Base-by-base conservation (phyloP, 306 rosid genomes). In the Senna siamea region DNA sequence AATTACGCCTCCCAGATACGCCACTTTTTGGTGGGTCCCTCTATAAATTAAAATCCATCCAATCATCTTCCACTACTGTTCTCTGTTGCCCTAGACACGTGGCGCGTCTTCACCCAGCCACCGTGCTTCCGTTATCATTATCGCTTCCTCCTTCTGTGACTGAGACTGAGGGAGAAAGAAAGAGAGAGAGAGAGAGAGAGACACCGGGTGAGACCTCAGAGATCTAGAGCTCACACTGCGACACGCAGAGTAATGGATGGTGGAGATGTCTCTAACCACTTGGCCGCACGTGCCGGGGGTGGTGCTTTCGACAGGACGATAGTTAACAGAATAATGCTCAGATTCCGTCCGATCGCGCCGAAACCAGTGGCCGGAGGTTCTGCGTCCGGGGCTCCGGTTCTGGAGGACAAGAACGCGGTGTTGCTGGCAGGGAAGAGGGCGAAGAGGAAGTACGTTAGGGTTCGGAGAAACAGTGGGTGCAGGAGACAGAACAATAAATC, bases 341-440 rank as follows among this genome's bases (percentile, higher is more conserved):
- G 87, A 38, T 91, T 87, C 86, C 90, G 90, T 1, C 94, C 94
- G 58, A 91, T 91, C 86, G 92, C 92, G 1, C 97, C 92, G 0
- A 91, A 87, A 60, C 94, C 94, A 2, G 85, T 56, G 14, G 9
- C 76, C 22, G 79, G 72, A 2, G 51, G 64, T 1, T 66, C 82
- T 0, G 30, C 12, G 6, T 4, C 81, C 59, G 74, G 61, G 0
- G 51, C 17, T 0, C 14, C 2, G 12, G 14, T 64, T 30, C 59
- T 60, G 54, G 77, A 70, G 26, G 32, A 4, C n/a, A 75, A 66
- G 20, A 82, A 28, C 72, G 5, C 19, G 11, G n/a, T 37, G 17
- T 57, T 79, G 22, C 48, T 38, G n/a, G 23, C 67, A 0, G 70
- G 48, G 1, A 84, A 82, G 65, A 84, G 90, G 70, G 50, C 76